Percentiles rank a stretch among this genome's conserved stretches.
Evolutionary conservation across 2,329 filamentous ascomycete species (phyloP).

Genomic region (Alternaria sp.): DNA sequence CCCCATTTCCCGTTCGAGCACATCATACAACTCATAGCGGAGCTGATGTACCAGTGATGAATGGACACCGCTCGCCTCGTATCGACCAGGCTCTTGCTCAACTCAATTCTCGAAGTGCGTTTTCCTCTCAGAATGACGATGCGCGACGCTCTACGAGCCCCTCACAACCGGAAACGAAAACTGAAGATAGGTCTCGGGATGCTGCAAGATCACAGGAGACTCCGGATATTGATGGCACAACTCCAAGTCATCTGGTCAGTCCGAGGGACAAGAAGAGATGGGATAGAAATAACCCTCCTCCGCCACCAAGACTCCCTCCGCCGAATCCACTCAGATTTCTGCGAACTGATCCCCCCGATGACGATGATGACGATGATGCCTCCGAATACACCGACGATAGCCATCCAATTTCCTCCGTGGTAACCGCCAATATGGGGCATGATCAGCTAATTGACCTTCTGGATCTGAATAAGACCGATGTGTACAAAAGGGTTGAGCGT

Average conservation of each 20-base stretch:
- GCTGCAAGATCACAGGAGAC: not conserved
- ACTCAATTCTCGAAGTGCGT: not conserved
- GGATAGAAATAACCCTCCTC: not conserved
- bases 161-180: not conserved
- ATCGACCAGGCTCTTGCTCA: not conserved
- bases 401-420: not conserved
- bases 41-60: not conserved
- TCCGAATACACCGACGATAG: not conserved
- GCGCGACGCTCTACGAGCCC: not conserved
- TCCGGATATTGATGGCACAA: not conserved
- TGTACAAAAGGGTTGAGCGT: conserved; percentile 3
- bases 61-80: not conserved
- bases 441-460: not conserved
- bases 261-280: conserved; percentile 5
- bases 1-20: not conserved
- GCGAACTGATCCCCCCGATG: not conserved
- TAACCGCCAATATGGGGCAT: not conserved
- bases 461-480: not conserved
- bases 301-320: not conserved
- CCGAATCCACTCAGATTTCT: not conserved
- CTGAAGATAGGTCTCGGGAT: not conserved
- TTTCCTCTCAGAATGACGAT: not conserved
- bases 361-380: not conserved
- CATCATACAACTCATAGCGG: not conserved
- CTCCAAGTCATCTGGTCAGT: not conserved